Conservation (phyloP, 2,329 filamentous ascomycete genomes). For the Bipolaris zeicola region DNA sequence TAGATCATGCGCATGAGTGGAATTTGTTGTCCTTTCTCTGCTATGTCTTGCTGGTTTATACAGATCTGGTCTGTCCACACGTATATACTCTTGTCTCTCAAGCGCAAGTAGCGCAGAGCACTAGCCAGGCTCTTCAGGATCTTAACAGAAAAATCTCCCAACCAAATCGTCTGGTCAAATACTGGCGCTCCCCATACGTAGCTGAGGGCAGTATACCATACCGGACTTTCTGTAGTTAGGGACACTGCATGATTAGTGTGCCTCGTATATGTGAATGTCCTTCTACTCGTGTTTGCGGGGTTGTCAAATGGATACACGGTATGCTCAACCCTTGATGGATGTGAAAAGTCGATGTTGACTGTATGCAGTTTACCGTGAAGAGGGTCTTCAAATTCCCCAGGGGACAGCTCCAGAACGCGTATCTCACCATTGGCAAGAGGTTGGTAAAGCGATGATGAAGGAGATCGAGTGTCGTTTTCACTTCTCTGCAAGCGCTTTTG, state of each 20-base stretch:
- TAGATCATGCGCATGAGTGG: conserved; percentile 36
- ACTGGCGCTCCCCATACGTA: conserved; percentile 30
- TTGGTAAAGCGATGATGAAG: conserved; percentile 8
- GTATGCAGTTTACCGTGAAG: conserved; percentile 23
- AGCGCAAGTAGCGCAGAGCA: conserved; percentile 25
- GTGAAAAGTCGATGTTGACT: conserved; percentile 27
- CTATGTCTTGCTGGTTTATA: conserved; percentile 21
- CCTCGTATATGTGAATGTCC: conserved; percentile 7
- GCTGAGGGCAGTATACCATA: conserved; percentile 34
- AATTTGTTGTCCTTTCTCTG: conserved; percentile 34
- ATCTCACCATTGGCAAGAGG: conserved; percentile 23
- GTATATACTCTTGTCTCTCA: conserved; percentile 21
- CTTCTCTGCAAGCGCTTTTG: not conserved
- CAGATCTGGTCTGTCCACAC: conserved; percentile 33
- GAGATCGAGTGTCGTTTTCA: not conserved
- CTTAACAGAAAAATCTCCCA: conserved; percentile 11
- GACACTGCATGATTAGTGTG: conserved; percentile 30
- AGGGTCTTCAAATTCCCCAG: conserved; percentile 10
- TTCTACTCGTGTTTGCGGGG: not conserved
- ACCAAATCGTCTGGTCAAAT: conserved; percentile 20
- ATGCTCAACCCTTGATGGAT: conserved; percentile 14
- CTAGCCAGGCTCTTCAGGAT: conserved; percentile 27
- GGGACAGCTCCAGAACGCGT: conserved; percentile 27
- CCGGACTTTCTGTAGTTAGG: conserved; percentile 7
- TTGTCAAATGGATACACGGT: not conserved